Conservation (phyloP, 192 early-diverging fungal species). For the Entophlyctis luteolus region DNA sequence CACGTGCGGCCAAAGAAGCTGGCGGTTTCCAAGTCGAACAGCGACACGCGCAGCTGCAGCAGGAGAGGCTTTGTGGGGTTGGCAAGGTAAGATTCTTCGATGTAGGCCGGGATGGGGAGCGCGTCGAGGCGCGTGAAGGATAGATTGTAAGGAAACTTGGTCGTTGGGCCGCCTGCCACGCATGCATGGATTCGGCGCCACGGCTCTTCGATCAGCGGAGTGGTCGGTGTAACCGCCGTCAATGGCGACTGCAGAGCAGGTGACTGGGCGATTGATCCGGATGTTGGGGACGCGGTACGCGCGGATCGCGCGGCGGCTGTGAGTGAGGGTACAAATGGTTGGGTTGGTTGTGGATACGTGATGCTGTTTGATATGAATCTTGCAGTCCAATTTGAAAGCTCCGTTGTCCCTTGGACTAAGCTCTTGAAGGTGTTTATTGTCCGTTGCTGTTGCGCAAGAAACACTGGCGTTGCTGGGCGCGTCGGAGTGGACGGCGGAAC, state of each 20-base stretch:
- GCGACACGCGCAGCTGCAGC: constrained; percentile 9
- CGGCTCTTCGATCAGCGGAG: constrained; percentile 19
- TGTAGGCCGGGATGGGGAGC: constrained; percentile 11
- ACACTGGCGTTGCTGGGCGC: constrained; percentile 5
- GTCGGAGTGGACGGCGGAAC: not conserved
- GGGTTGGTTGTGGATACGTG: not conserved
- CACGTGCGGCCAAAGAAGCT: constrained; percentile 31
- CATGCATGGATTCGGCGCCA: constrained; percentile 11
- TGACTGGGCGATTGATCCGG: not conserved
- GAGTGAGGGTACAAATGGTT: not conserved
- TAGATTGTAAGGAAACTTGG: constrained; percentile 22
- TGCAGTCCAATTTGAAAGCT: constrained; percentile 5
- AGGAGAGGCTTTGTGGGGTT: not conserved
- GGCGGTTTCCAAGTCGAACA: constrained; percentile 27
- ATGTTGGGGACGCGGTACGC: not conserved
- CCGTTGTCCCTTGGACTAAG: not conserved
- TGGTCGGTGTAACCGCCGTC: not conserved
- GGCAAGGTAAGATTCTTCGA: constrained; percentile 15
- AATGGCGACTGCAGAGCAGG: not conserved
- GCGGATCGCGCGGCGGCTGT: no score
- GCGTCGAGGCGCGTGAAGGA: not conserved
- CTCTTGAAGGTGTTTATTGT: not conserved
- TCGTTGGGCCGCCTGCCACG: constrained; percentile 2
- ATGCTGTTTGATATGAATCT: not conserved
- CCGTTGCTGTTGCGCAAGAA: not conserved